These are phyloP conservation scores for Dalbergia oliveri DNA, from an alignment of 306 rosid genomes.

Conservation along the genomic window DNA sequence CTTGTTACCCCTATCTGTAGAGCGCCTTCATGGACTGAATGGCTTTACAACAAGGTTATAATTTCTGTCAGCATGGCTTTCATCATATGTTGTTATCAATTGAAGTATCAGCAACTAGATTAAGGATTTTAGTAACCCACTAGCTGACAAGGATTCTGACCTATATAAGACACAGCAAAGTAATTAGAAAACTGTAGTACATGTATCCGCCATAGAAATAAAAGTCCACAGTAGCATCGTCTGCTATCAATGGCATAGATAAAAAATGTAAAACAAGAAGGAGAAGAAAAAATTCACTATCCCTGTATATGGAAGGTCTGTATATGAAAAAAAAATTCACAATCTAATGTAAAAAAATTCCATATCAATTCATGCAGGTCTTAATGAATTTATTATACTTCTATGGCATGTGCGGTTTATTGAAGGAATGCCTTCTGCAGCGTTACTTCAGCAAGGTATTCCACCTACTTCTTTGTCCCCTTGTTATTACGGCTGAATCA, in stretches of 20 bases:
- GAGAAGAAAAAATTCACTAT: background rate
- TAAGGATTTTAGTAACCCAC: conserved; percentile 10
- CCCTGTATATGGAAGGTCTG: background rate
- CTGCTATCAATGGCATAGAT: background rate
- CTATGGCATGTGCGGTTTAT: conserved; percentile 82
- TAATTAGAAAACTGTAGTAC: background rate
- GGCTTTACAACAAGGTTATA: conserved; percentile 86
- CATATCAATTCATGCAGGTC: conserved; percentile 58
- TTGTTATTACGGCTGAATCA: background rate
- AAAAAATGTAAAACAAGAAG: background rate
- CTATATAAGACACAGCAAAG: background rate
- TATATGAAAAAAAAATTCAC: too few species aligned
- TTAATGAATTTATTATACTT: conserved; percentile 76
- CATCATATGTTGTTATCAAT: conserved; percentile 14
- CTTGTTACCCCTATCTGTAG: conserved; percentile 86
- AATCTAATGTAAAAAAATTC: too few species aligned
- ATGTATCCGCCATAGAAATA: conserved; percentile 3
- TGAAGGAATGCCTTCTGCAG: conserved; percentile 90
- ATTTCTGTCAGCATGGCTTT: conserved; percentile 36
- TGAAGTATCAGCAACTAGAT: conserved; percentile 33
- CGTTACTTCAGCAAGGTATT: conserved; percentile 88
- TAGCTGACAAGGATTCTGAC: background rate
- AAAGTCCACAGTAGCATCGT: background rate
- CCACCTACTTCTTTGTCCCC: conserved; percentile 25
- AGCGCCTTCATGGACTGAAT: conserved; percentile 90